Percentiles rank a stretch among this genome's conserved stretches.
phyloP scores from a whole-genome alignment of 2,329 filamentous ascomycete species.

The Rachicladosporium sp. region DNA sequence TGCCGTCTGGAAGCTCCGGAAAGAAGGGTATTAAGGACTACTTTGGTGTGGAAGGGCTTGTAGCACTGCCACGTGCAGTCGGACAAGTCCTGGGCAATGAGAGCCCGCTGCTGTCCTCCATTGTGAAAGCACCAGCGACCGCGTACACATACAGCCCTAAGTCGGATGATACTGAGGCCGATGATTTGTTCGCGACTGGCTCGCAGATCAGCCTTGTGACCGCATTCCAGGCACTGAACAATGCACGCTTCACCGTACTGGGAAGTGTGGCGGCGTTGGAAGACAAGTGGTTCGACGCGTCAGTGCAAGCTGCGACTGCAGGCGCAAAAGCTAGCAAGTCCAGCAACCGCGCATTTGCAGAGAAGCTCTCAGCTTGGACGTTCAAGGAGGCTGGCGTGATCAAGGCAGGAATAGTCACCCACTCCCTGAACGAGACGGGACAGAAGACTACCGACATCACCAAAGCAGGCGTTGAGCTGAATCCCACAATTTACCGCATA shows the following conservation, averaged over 20 bases:
- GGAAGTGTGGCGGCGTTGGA: slow-evolving; percentile 79
- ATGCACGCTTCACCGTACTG: slow-evolving; percentile 73
- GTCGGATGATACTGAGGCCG: slow-evolving; percentile 58
- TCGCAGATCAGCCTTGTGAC: slow-evolving; percentile 76
- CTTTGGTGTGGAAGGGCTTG: slow-evolving; percentile 56
- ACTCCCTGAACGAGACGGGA: slow-evolving; percentile 50
- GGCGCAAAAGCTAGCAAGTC: slow-evolving; percentile 48
- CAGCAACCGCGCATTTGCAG: slow-evolving; percentile 73
- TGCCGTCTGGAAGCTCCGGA: slow-evolving; percentile 54
- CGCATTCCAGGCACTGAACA: slow-evolving; percentile 81
- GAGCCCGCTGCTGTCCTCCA: slow-evolving; percentile 66
- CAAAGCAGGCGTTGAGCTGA: slow-evolving; percentile 38
- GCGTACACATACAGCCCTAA: slow-evolving; percentile 92
- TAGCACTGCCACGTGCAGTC: slow-evolving; percentile 67
- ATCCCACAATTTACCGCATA: slow-evolving; percentile 83
- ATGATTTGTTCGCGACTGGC: slow-evolving; percentile 77
- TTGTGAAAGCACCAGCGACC: slow-evolving; percentile 70
- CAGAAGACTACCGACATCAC: slow-evolving; percentile 26
- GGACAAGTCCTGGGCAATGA: slow-evolving; percentile 70
- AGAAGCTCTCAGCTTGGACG: slow-evolving; percentile 76
- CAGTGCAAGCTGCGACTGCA: slow-evolving; percentile 46
- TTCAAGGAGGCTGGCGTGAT: slow-evolving; percentile 91
- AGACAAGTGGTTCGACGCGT: slow-evolving; percentile 77
- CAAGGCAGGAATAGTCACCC: slow-evolving; percentile 70
- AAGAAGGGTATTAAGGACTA: slow-evolving; percentile 62